Conservation (phyloP, 2,329 filamentous ascomycete genomes). For the Gyromitra esculenta region DNA sequence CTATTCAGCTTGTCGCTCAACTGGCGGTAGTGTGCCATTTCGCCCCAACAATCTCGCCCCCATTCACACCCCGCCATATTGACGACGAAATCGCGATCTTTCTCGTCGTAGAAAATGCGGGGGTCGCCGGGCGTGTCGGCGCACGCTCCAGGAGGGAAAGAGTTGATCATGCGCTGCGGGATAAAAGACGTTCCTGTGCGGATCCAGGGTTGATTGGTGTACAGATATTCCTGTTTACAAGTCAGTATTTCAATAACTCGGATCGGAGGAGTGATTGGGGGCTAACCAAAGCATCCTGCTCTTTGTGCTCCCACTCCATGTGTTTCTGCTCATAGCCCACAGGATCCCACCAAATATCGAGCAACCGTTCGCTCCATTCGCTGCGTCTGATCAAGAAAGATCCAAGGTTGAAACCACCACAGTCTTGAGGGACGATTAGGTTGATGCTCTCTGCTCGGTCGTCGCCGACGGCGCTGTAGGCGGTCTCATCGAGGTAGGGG, state of each 20-base stretch:
- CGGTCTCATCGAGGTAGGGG: conserved; percentile 79
- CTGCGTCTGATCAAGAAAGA: conserved; percentile 91
- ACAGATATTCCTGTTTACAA: conserved; percentile 75
- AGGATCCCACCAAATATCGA: conserved; percentile 99
- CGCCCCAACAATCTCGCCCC: conserved; percentile 95
- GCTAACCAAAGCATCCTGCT: conserved; percentile 81
- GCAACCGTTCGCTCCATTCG: conserved; percentile 86
- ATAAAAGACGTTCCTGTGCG: conserved; percentile 88
- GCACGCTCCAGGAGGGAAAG: conserved; percentile 90
- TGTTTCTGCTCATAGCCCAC: conserved; percentile 98
- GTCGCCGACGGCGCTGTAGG: conserved; percentile 79
- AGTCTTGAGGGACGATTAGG: conserved; percentile 90
- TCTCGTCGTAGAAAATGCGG: conserved; percentile 83
- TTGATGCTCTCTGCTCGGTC: conserved; percentile 81
- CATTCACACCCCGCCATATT: conserved; percentile 99
- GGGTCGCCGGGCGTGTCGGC: conserved; percentile 78
- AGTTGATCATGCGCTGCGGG: conserved; percentile 90
- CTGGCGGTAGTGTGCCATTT: conserved; percentile 95
- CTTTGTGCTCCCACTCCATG: conserved; percentile 99
- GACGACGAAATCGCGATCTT: conserved; percentile 89
- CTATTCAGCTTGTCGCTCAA: conserved; percentile 90
- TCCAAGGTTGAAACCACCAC: conserved; percentile 92
- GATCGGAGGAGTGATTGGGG: neutral
- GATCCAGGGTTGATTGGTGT: conserved; percentile 90
- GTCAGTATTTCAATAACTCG: conserved; percentile 25